Evolutionary conservation across 2,329 filamentous ascomycete species (phyloP).

Genomic region (Epichloe brachyelytri): DNA sequence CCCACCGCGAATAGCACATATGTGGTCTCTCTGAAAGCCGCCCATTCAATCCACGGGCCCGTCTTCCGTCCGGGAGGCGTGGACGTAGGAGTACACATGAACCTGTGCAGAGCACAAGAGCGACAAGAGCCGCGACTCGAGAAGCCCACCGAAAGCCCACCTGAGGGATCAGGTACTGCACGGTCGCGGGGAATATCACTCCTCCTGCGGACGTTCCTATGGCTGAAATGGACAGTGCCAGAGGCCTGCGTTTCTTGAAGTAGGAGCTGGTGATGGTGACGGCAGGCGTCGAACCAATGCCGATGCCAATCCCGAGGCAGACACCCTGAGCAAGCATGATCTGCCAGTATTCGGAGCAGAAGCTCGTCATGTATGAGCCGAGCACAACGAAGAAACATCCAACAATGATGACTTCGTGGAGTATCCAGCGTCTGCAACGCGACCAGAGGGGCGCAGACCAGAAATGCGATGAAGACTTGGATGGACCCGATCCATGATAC

Average conservation of each 20-base stretch:
- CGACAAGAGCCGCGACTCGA: conserved; percentile 51
- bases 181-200: conserved; percentile 41
- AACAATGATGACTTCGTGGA: conserved; percentile 25
- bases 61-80: conserved; percentile 32
- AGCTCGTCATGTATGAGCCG: conserved; percentile 35
- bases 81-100: conserved; percentile 29
- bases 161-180: conserved; percentile 42
- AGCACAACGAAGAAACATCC: conserved; percentile 30
- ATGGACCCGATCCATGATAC: conserved; percentile 35
- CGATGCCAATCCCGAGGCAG: conserved; percentile 38
- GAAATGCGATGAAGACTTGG: conserved; percentile 37
- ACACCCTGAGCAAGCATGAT: conserved; percentile 41
- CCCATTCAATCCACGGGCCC: conserved; percentile 41
- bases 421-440: conserved; percentile 38
- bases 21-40: conserved; percentile 41
- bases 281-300: conserved; percentile 44
- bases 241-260: conserved; percentile 40
- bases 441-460: conserved; percentile 34
- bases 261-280: conserved; percentile 50
- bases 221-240: conserved; percentile 49
- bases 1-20: conserved; percentile 40
- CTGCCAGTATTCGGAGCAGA: conserved; percentile 35
- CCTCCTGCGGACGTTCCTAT: conserved; percentile 45
- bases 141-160: conserved; percentile 54
- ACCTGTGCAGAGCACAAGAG: conserved; percentile 29